phyloP scores from a whole-genome alignment of 108 stramenopile species.

The Seminavis robusta region DNA sequence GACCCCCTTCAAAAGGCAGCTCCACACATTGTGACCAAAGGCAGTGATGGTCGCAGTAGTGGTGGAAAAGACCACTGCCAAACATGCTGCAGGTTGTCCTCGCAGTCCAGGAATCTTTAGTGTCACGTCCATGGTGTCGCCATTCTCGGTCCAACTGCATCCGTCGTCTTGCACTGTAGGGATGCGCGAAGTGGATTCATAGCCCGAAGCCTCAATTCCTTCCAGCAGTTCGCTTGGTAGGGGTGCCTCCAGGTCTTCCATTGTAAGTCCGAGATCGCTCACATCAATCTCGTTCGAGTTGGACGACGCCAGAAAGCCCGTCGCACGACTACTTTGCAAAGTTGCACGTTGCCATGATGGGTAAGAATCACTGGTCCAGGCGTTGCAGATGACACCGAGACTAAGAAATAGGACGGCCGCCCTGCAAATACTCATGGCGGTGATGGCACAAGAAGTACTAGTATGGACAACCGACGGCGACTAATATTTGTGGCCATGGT shows the following conservation, averaged over 20 bases:
- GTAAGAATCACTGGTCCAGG: too few relatives aligned
- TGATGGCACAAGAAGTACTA: too few relatives aligned
- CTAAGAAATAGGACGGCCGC: too few relatives aligned
- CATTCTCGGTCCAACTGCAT: constrained; percentile 42
- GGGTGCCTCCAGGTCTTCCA: constrained; percentile 37
- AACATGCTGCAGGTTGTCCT: constrained; percentile 40
- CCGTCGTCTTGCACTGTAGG: constrained; percentile 37
- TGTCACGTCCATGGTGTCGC: constrained; percentile 31
- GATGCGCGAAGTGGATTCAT: constrained; percentile 36
- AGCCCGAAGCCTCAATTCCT: constrained; percentile 22
- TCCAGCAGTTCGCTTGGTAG: constrained; percentile 26
- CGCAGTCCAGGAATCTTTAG: constrained; percentile 46
- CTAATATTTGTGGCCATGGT: too few relatives aligned
- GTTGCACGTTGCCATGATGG: too few relatives aligned
- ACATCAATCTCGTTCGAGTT: too few relatives aligned
- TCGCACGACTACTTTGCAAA: too few relatives aligned
- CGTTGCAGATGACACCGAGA: too few relatives aligned
- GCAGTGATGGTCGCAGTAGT: constrained; percentile 44
- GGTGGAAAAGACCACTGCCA: constrained; percentile 25
- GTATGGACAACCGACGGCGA: too few relatives aligned
- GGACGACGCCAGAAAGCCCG: too few relatives aligned
- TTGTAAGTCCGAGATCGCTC: constrained; percentile 41
- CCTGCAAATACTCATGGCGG: too few relatives aligned
- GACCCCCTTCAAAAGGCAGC: constrained; percentile 23
- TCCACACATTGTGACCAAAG: constrained; percentile 51